Evolutionary conservation across 331 rosid species (phyloP).

Genomic region (Prunus yedoensis): DNA sequence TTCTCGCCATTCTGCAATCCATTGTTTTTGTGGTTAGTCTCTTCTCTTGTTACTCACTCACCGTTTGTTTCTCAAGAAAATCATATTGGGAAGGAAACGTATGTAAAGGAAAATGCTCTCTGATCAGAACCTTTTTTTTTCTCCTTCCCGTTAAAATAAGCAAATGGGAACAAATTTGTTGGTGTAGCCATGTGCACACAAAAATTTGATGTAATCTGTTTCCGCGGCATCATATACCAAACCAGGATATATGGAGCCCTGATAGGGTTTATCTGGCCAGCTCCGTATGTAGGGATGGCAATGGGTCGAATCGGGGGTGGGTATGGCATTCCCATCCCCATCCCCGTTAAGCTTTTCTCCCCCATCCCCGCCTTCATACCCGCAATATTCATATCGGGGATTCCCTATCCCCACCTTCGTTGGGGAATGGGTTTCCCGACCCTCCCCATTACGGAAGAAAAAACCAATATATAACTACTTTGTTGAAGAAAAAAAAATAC

Average conservation of each 20-base stretch:
- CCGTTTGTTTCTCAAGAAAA: constrained; percentile 11
- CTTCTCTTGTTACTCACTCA: background rate
- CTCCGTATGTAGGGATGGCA: too few relatives aligned
- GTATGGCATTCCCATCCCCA: too few relatives aligned
- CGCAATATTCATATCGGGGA: too few relatives aligned
- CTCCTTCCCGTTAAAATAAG: background rate
- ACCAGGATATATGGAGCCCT: constrained; percentile 15
- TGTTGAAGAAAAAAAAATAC: too few relatives aligned
- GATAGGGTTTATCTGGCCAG: constrained; percentile 28
- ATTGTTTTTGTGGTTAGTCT: constrained; percentile 48
- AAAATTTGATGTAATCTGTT: constrained; percentile 10
- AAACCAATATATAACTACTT: too few relatives aligned
- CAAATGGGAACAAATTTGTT: background rate
- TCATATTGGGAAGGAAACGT: background rate
- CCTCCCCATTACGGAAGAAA: too few relatives aligned
- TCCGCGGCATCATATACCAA: constrained; percentile 23
- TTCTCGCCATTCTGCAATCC: constrained; percentile 36
- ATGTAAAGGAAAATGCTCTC: background rate
- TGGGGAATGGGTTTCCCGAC: too few relatives aligned
- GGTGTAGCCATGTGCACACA: constrained; percentile 31
- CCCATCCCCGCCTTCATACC: too few relatives aligned
- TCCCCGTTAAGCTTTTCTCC: too few relatives aligned
- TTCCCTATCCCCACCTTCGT: too few relatives aligned
- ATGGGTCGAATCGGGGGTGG: too few relatives aligned
- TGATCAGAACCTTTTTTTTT: background rate